Percentiles rank a stretch among this genome's conserved stretches.
Conservation (phyloP, 2,329 filamentous ascomycete species). For the Aspergillus spinulosporus region DNA sequence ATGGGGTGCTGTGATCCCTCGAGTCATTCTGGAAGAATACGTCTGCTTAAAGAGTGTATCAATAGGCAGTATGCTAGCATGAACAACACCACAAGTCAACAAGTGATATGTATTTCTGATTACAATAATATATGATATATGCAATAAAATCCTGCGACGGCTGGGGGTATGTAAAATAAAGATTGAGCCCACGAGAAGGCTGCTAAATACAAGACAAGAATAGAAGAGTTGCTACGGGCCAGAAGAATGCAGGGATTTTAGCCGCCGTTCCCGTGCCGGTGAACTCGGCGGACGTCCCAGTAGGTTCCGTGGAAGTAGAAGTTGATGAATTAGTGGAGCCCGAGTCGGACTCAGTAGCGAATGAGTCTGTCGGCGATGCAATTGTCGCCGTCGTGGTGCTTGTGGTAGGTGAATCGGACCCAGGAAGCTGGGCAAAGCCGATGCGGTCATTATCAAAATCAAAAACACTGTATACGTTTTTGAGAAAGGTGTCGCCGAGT, state of each 20-base stretch:
- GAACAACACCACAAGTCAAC: slow-evolving; percentile 13
- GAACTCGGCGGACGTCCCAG: slow-evolving; percentile 12
- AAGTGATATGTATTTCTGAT: slow-evolving; percentile 5
- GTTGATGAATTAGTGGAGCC: slow-evolving; percentile 15
- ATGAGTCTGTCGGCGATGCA: slow-evolving; percentile 15
- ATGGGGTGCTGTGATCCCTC: slow-evolving; percentile 28
- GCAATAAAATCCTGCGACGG: not conserved
- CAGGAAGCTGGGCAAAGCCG: slow-evolving; percentile 34
- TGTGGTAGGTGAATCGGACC: slow-evolving; percentile 10
- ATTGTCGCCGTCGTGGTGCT: slow-evolving; percentile 18
- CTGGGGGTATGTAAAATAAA: slow-evolving; percentile 3
- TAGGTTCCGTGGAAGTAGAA: slow-evolving; percentile 10
- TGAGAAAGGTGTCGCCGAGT: slow-evolving; percentile 81
- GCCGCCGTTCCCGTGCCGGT: slow-evolving; percentile 15
- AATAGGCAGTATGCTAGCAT: not conserved
- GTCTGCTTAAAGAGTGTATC: not conserved
- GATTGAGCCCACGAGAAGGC: not conserved
- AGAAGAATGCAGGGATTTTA: slow-evolving; percentile 15
- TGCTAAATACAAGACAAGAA: slow-evolving; percentile 20
- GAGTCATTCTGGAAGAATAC: too few species aligned
- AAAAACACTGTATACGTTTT: slow-evolving; percentile 86
- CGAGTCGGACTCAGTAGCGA: slow-evolving; percentile 21
- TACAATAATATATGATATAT: slow-evolving; percentile 13
- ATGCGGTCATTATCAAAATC: slow-evolving; percentile 63
- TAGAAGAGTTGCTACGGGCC: slow-evolving; percentile 19